A percentile compares a stretch with the other conserved stretches of the same genome.
These are phyloP conservation scores for Colletotrichum acutatum DNA, from an alignment of 2,329 filamentous ascomycete species.

Conservation along the genomic window DNA sequence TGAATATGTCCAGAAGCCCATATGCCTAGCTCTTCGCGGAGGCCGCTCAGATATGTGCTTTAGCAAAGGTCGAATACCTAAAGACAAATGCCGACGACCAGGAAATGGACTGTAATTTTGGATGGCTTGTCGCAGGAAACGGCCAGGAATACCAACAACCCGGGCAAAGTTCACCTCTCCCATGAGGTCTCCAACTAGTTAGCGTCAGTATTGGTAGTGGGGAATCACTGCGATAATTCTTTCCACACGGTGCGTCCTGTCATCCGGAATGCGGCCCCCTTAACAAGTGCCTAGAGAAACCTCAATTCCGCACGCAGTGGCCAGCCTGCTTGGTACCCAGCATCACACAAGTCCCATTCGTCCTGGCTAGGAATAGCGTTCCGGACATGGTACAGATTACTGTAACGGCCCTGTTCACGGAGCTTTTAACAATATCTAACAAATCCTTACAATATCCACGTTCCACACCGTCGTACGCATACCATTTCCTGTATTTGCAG, in stretches of 20 bases:
- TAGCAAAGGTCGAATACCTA: background rate
- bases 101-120: background rate
- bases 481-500: background rate
- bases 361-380: background rate
- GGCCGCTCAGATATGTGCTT: background rate
- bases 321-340: background rate
- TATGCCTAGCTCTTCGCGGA: conserved; percentile 12
- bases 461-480: background rate
- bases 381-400: background rate
- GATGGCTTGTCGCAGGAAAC: background rate
- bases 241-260: background rate
- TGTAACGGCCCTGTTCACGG: background rate
- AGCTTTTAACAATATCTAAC: background rate
- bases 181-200: background rate
- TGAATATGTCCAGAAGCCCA: background rate
- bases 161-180: background rate
- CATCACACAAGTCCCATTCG: background rate
- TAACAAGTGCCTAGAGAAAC: background rate
- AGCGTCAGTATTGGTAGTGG: background rate
- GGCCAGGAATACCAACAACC: background rate
- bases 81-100: conserved; percentile 1
- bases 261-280: background rate
- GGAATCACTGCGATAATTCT: background rate
- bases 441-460: background rate
- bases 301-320: background rate